A percentile compares a stretch with the other conserved stretches of the same genome.
Conservation (phyloP, 441 rosid genomes). For the Populus tomentosa region DNA sequence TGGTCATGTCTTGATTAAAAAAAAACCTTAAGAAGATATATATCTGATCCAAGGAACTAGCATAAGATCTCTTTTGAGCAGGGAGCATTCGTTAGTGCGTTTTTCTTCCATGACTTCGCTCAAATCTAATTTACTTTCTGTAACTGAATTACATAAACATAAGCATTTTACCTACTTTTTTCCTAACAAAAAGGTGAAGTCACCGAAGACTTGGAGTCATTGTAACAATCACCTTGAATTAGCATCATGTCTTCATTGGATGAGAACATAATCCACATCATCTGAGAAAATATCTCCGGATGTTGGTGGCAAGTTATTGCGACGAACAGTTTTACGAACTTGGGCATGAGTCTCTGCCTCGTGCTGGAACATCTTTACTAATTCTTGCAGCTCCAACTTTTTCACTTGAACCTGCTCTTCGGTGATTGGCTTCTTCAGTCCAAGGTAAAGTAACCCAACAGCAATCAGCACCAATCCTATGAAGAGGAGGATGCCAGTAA, state of each 20-base stretch:
- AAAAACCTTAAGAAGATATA: neutral
- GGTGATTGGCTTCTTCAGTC: conserved; percentile 59
- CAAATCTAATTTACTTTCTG: too few relatives aligned
- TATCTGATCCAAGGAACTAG: neutral
- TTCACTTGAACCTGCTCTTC: conserved; percentile 65
- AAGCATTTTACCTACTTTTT: too few relatives aligned
- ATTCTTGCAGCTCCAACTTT: conserved; percentile 73
- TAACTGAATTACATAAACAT: too few relatives aligned
- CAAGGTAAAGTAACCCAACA: conserved; percentile 71
- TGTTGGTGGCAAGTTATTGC: conserved; percentile 78
- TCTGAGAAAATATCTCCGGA: conserved; percentile 48
- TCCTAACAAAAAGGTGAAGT: too few relatives aligned
- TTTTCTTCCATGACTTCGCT: too few relatives aligned
- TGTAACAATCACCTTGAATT: neutral
- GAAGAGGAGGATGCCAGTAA: conserved; percentile 47
- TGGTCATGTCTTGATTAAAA: too few relatives aligned
- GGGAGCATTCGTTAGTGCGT: neutral
- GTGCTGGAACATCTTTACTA: conserved; percentile 87
- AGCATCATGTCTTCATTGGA: conserved; percentile 35
- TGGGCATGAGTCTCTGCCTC: conserved; percentile 99
- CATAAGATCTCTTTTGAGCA: neutral
- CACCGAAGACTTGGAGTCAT: neutral
- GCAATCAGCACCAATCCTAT: conserved; percentile 56
- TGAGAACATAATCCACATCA: conserved; percentile 54
- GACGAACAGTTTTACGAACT: conserved; percentile 35